Percentiles rank a stretch among this genome's conserved stretches.
phyloP scores from a whole-genome alignment of 306 rosid species.

The Prunus padus region DNA sequence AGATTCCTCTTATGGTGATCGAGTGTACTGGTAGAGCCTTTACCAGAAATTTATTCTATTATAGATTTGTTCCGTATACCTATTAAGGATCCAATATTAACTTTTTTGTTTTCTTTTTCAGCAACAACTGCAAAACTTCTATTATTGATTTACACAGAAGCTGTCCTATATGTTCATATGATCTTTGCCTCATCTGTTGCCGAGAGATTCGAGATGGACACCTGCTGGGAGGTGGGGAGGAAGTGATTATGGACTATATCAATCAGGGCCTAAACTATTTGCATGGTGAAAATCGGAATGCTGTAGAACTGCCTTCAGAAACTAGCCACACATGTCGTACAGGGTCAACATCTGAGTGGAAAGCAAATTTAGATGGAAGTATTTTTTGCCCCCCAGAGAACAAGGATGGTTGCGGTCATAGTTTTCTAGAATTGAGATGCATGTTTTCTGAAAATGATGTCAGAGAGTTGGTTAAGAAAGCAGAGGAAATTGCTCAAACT shows the following conservation, averaged over 20 bases:
- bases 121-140: slow-evolving; percentile 80
- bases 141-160: slow-evolving; percentile 80
- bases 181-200: slow-evolving; percentile 82
- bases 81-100: not conserved
- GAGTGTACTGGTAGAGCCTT: slow-evolving; percentile 59
- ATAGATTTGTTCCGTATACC: not conserved
- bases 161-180: slow-evolving; percentile 62
- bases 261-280: slow-evolving; percentile 40
- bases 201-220: slow-evolving; percentile 63
- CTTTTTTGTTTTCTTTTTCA: slow-evolving; percentile 32
- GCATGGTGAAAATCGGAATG: slow-evolving; percentile 34
- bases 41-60: not conserved
- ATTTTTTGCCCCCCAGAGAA: slow-evolving; percentile 57
- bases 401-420: slow-evolving; percentile 38
- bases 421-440: slow-evolving; percentile 58
- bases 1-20: slow-evolving; percentile 34
- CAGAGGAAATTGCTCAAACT: slow-evolving; percentile 44
- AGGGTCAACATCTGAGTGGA: slow-evolving; percentile 49
- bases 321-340: slow-evolving; percentile 10
- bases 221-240: slow-evolving; percentile 52
- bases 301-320: not conserved
- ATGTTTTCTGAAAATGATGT: slow-evolving; percentile 33
- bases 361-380: slow-evolving; percentile 52
- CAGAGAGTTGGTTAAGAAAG: slow-evolving; percentile 48
- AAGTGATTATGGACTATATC: slow-evolving; percentile 35